Percentiles rank a stretch among this genome's conserved stretches.
phyloP scores from a whole-genome alignment of 352 stramenopile species.

The Aphanomyces stellatus region DNA sequence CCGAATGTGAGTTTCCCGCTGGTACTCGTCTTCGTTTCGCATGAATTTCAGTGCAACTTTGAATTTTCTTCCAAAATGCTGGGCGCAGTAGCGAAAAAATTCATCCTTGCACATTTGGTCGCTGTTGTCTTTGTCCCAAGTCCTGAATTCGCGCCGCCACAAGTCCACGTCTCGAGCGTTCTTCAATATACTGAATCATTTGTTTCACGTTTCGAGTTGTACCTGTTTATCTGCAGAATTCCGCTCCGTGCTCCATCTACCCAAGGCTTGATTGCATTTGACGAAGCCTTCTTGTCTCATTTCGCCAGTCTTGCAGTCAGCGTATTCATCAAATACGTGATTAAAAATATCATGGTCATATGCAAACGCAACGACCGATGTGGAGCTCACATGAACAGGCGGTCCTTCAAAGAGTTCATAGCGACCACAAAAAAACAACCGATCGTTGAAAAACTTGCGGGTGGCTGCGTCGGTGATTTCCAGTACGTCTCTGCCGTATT shows the following conservation, averaged over 20 bases:
- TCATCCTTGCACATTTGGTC: background rate
- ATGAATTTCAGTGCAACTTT: conserved; percentile 1
- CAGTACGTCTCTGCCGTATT: background rate
- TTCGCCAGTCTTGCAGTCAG: background rate
- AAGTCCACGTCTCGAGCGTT: background rate
- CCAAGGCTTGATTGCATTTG: background rate
- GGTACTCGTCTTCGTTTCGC: background rate
- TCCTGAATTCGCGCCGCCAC: background rate
- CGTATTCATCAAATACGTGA: background rate
- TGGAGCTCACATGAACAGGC: background rate
- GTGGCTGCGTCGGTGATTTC: background rate
- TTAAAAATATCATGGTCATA: background rate
- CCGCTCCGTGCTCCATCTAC: background rate
- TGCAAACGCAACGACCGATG: background rate
- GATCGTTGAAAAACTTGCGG: background rate
- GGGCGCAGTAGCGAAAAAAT: background rate
- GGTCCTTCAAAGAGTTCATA: background rate
- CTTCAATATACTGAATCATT: background rate
- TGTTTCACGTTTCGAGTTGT: background rate
- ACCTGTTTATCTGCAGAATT: background rate
- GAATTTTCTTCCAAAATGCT: background rate
- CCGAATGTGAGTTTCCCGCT: background rate
- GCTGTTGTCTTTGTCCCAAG: background rate
- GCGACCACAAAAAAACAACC: background rate
- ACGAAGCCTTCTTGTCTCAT: background rate